Percentiles rank a stretch among this genome's conserved stretches.
Evolutionary conservation across 495 filamentous ascomycete genomes (phyloP).

Genomic region (Xanthoparmelia taractica): DNA sequence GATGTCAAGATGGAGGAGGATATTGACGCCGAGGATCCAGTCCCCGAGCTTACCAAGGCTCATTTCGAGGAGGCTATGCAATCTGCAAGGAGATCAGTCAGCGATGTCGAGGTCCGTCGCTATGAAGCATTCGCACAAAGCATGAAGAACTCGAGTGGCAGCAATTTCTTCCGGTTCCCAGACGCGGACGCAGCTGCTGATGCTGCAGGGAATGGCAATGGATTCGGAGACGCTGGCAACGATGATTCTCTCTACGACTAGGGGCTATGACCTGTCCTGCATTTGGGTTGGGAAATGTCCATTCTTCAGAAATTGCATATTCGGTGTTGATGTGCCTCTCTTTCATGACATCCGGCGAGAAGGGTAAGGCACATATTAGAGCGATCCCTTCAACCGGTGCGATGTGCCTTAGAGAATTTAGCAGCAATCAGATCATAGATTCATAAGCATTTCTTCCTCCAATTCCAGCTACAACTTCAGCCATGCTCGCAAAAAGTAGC

Average conservation of each 20-base stretch:
- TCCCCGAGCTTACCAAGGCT: conserved; percentile 89
- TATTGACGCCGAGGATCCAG: conserved; percentile 78
- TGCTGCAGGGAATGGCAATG: conserved; percentile 45
- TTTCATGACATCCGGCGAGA: neutral
- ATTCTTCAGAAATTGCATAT: conserved; percentile 7
- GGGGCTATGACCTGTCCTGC: neutral
- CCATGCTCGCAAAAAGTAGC: neutral
- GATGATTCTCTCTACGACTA: conserved; percentile 79
- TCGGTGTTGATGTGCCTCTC: conserved; percentile 9
- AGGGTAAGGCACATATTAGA: neutral
- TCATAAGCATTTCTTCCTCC: neutral
- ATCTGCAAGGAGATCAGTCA: conserved; percentile 84
- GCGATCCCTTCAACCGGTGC: neutral
- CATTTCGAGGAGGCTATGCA: conserved; percentile 99
- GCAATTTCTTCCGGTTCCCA: conserved; percentile 96
- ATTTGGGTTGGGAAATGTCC: neutral
- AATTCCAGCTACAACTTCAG: neutral
- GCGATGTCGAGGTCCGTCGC: conserved; percentile 89
- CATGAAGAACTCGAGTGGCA: conserved; percentile 94
- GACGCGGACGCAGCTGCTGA: conserved; percentile 54
- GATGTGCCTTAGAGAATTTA: neutral
- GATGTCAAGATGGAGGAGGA: conserved; percentile 72
- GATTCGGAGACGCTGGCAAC: conserved; percentile 76
- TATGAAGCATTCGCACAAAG: conserved; percentile 98
- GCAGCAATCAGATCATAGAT: neutral